Evolutionary conservation across 1,139 yeast species (phyloP), one percentile per base, ranked within the genome.

Genomic region (Diutina neorugosa): DNA sequence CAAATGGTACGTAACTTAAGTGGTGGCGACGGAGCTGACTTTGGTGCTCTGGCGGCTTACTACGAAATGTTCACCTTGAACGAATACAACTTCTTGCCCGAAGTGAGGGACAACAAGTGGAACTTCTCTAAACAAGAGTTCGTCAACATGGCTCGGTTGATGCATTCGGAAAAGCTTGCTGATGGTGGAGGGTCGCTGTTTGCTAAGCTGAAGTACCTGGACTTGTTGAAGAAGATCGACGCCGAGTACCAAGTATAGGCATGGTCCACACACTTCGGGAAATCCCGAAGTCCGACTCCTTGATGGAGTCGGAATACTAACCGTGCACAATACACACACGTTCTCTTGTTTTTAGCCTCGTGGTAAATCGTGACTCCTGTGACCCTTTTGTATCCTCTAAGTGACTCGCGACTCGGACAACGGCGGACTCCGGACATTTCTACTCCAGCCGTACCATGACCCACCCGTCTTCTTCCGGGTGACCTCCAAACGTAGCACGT

Each of bases 1-100:
- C 95, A 87, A 63, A 80, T 84, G 75, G 76, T 85, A 56, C 77
- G 89, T 59, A 82, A 81, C 56, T 73, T 86, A 21, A 66, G 69
- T 20, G 75, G 77, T 52, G 83, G 88, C 0, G 77, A 78, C 52
- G 69, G 70, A n/a, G 81, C 84, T 7, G 80, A 82, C 58, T 84
- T 86, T 66, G 66, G 76, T 19, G 68, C 72, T 46, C 76, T 88
- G 0, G 68, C 84, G 4, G 65, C 70, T 9, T 87, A 82, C 65
- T 87, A 81, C 63, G 81, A 81, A 50, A 62, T 80, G 61, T 74
- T 79, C 64, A 71, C 78, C 9, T 60, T 67, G 54, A 70, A 74
- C 54, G 80, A 77, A 56, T 68, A 69, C 53, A 63, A 61, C 21
- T 62, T 71, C 56, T 42, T 54, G 31, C 56, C 54, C 21, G 55